Percentiles rank a stretch among this genome's conserved stretches.
phyloP scores from a whole-genome alignment of 2,329 filamentous ascomycete genomes.

The Cladorrhinum sp. region DNA sequence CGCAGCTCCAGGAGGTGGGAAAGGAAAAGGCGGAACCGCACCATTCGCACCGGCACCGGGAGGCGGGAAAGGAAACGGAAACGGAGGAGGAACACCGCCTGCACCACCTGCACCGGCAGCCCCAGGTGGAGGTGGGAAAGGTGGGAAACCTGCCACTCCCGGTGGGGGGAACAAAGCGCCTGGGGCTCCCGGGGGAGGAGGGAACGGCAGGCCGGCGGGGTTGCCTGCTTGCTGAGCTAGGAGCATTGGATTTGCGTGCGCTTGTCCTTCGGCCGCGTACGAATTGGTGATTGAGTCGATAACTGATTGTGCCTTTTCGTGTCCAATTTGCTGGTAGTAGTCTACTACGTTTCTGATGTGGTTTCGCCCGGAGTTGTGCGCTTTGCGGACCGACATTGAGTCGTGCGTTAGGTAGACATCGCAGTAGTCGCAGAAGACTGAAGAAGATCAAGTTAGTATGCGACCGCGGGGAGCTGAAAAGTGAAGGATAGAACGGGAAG shows the following conservation, averaged over 20 bases:
- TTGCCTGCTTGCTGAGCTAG: slow-evolving; percentile 62
- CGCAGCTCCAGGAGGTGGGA: slow-evolving; percentile 22
- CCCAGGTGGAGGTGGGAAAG: not conserved
- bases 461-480: not conserved
- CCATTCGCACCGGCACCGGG: slow-evolving; percentile 34
- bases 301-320: slow-evolving; percentile 96
- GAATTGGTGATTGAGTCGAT: slow-evolving; percentile 97
- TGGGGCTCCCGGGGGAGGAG: slow-evolving; percentile 17
- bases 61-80: slow-evolving; percentile 30
- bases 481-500: slow-evolving; percentile 11
- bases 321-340: slow-evolving; percentile 98
- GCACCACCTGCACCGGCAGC: too few species aligned
- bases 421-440: slow-evolving; percentile 95
- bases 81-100: not conserved
- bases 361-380: slow-evolving; percentile 94
- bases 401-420: slow-evolving; percentile 99
- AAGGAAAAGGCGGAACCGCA: slow-evolving; percentile 28
- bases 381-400: slow-evolving; percentile 99
- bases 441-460: slow-evolving; percentile 13
- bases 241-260: slow-evolving; percentile 80
- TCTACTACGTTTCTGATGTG: slow-evolving; percentile 96
- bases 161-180: not conserved
- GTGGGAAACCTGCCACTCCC: not conserved
- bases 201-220: slow-evolving; percentile 45
- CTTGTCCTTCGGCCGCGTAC: slow-evolving; percentile 91